Evolutionary conservation across 2,329 filamentous ascomycete genomes (phyloP).

Genomic region (Trichoderma endophyticum): DNA sequence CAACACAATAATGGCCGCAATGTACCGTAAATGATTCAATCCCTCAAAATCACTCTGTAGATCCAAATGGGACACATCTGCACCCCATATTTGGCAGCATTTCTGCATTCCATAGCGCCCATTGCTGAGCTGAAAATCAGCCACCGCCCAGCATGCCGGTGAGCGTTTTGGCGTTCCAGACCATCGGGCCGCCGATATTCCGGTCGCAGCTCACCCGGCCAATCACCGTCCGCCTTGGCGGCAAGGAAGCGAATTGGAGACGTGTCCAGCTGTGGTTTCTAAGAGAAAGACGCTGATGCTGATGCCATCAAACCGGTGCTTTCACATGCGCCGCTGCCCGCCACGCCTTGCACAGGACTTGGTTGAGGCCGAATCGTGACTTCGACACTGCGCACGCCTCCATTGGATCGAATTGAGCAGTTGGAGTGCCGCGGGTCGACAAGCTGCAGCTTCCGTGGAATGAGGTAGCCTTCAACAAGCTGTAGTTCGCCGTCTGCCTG

Average conservation of each 20-base stretch:
- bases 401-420: neutral
- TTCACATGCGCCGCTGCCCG: slow-evolving; percentile 14
- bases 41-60: neutral
- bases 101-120: neutral
- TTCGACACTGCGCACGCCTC: neutral
- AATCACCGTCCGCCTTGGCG: neutral
- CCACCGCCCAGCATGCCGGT: neutral
- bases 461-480: slow-evolving; percentile 9
- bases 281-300: neutral
- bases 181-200: slow-evolving; percentile 17
- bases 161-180: slow-evolving; percentile 9
- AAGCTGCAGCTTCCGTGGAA: neutral
- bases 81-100: neutral
- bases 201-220: neutral
- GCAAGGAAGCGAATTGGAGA: slow-evolving; percentile 6
- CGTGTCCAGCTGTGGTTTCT: slow-evolving; percentile 17
- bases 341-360: slow-evolving; percentile 5
- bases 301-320: neutral
- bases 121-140: neutral
- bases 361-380: neutral
- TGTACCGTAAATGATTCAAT: neutral
- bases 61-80: neutral
- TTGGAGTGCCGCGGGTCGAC: neutral
- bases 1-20: neutral
- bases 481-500: neutral